A percentile compares a stretch with the other conserved stretches of the same genome.
Conservation (phyloP, 768 basidiomycete genomes). For the Xanthoconium purpureum region DNA sequence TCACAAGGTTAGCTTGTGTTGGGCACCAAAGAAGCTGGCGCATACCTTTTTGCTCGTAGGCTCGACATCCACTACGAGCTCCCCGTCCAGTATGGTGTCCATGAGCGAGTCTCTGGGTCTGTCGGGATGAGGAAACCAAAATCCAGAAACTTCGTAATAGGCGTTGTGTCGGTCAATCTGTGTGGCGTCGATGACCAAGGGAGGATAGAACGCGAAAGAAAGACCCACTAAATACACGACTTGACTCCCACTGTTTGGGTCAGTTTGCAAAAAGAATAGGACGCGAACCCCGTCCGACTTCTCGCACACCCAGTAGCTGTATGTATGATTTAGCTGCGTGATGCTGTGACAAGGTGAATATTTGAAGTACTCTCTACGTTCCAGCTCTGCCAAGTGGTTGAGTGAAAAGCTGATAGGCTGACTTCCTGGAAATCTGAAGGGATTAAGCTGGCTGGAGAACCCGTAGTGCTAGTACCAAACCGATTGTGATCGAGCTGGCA, state of each 20-base stretch:
- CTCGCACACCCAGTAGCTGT: conserved; percentile 98
- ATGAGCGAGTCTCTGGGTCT: conserved; percentile 62
- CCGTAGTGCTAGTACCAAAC: conserved; percentile 24
- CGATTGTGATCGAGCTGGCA: conserved; percentile 64
- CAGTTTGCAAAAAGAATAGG: conserved; percentile 72
- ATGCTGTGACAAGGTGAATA: neutral
- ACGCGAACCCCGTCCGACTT: conserved; percentile 96
- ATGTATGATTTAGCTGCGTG: conserved; percentile 13
- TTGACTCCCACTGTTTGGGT: conserved; percentile 51
- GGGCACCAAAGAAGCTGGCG: neutral
- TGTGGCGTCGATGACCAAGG: conserved; percentile 4
- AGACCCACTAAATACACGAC: conserved; percentile 70
- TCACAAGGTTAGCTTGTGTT: neutral
- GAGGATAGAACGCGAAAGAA: neutral
- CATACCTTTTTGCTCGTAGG: conserved; percentile 67
- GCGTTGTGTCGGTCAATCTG: conserved; percentile 95
- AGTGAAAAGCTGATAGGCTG: conserved; percentile 90
- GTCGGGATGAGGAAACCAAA: conserved; percentile 90
- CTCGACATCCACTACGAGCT: conserved; percentile 89
- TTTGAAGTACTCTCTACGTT: conserved; percentile 67
- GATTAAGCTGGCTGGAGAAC: conserved; percentile 1
- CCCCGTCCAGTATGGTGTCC: conserved; percentile 88
- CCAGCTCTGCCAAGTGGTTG: conserved; percentile 69
- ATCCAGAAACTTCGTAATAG: conserved; percentile 69
- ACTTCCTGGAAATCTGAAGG: conserved; percentile 83